A percentile compares a stretch with the other conserved stretches of the same genome.
Conservation (phyloP, 1,139 yeast species). For the Taphrina populina region DNA sequence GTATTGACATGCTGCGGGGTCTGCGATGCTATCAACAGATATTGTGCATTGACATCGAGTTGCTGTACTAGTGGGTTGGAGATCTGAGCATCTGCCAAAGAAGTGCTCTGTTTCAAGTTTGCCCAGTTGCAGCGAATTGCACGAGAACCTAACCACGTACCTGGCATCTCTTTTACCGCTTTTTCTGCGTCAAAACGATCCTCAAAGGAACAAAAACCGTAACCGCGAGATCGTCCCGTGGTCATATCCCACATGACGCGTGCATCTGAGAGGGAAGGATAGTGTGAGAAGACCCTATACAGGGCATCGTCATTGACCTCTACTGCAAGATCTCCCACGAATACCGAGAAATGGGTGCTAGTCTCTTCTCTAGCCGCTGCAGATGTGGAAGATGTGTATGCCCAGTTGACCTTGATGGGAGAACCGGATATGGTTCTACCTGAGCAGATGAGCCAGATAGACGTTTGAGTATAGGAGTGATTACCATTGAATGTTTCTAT, state of each 20-base stretch:
- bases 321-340: conserved; percentile 81
- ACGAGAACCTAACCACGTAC: conserved; percentile 67
- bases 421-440: conserved; percentile 18
- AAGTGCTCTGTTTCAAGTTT: conserved; percentile 53
- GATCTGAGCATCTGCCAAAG: background rate
- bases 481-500: conserved; percentile 61
- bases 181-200: conserved; percentile 67
- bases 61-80: background rate
- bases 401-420: conserved; percentile 69
- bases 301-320: conserved; percentile 80
- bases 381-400: conserved; percentile 60
- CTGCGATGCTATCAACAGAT: conserved; percentile 11
- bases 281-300: conserved; percentile 58
- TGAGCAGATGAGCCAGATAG: conserved; percentile 42
- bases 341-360: conserved; percentile 61
- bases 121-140: conserved; percentile 89
- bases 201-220: conserved; percentile 83
- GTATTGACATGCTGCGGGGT: conserved; percentile 54
- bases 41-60: conserved; percentile 3
- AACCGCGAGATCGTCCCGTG: conserved; percentile 85
- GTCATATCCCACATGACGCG: conserved; percentile 98
- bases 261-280: conserved; percentile 69
- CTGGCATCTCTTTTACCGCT: conserved; percentile 75
- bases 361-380: conserved; percentile 44
- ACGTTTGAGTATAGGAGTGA: conserved; percentile 39